A percentile compares a stretch with the other conserved stretches of the same genome.
Conservation (phyloP, 1,284 basidiomycete species). For the Trichosporon sp. region DNA sequence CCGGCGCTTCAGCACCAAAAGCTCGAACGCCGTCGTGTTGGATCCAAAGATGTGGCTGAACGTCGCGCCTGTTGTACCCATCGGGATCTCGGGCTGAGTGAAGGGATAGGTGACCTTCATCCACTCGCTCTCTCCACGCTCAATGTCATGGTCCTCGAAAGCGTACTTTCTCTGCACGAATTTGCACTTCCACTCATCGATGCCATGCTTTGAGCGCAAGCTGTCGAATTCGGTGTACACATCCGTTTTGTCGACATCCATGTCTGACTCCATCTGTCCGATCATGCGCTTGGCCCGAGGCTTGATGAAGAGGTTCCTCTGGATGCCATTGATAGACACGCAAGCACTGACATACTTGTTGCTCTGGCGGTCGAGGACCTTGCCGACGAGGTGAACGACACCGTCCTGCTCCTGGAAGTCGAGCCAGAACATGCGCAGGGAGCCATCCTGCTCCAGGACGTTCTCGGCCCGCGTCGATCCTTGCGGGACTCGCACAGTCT, state of each 20-base stretch:
- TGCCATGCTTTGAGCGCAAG: constrained; percentile 64
- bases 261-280: constrained; percentile 59
- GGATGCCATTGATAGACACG: constrained; percentile 74
- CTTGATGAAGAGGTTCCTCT: constrained; percentile 91
- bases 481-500: constrained; percentile 44
- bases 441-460: constrained; percentile 62
- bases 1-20: constrained; percentile 90
- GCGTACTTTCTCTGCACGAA: constrained; percentile 88
- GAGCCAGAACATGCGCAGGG: constrained; percentile 84
- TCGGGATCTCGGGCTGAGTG: constrained; percentile 64
- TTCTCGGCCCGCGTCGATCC: constrained; percentile 49
- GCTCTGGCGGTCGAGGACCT: constrained; percentile 69
- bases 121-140: constrained; percentile 75
- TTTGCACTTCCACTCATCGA: constrained; percentile 82
- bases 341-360: constrained; percentile 77
- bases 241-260: constrained; percentile 61
- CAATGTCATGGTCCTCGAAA: constrained; percentile 80
- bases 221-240: constrained; percentile 81
- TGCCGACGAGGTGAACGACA: constrained; percentile 74
- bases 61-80: constrained; percentile 69
- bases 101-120: constrained; percentile 87
- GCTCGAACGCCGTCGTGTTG: constrained; percentile 85
- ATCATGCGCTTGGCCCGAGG: constrained; percentile 59
- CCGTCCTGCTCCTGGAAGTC: constrained; percentile 79
- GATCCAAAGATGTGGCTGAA: constrained; percentile 89